A percentile compares a stretch with the other conserved stretches of the same genome.
Evolutionary conservation across 495 filamentous ascomycete genomes (phyloP).

Genomic region (Clohesyomyces aquaticus): DNA sequence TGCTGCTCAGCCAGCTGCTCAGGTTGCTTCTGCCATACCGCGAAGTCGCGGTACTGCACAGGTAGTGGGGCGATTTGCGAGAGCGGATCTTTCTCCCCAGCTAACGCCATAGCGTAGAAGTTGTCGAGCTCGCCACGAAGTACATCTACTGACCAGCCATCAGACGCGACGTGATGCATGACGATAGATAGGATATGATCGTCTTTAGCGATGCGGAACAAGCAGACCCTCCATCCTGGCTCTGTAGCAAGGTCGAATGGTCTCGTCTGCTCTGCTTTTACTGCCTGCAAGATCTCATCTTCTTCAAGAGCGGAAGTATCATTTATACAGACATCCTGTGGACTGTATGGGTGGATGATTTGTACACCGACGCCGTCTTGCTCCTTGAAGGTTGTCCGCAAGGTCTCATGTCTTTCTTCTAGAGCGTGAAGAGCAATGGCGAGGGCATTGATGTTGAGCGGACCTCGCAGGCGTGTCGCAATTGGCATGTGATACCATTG

Average conservation of each 20-base stretch:
- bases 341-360: neutral
- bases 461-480: neutral
- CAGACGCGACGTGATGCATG: neutral
- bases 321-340: neutral
- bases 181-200: neutral
- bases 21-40: neutral
- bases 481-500: neutral
- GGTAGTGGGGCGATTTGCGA: neutral
- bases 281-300: neutral
- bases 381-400: neutral
- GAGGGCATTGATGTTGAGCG: neutral
- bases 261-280: neutral
- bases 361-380: neutral
- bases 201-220: neutral
- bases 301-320: neutral
- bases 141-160: neutral
- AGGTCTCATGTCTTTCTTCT: neutral
- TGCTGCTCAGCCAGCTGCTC: neutral
- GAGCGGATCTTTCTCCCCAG: neutral
- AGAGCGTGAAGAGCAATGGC: neutral
- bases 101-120: neutral
- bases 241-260: neutral
- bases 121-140: neutral
- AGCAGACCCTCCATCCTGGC: neutral
- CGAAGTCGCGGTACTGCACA: neutral